Conservation (phyloP, 2,329 filamentous ascomycete genomes). For the Diaporthe citri region DNA sequence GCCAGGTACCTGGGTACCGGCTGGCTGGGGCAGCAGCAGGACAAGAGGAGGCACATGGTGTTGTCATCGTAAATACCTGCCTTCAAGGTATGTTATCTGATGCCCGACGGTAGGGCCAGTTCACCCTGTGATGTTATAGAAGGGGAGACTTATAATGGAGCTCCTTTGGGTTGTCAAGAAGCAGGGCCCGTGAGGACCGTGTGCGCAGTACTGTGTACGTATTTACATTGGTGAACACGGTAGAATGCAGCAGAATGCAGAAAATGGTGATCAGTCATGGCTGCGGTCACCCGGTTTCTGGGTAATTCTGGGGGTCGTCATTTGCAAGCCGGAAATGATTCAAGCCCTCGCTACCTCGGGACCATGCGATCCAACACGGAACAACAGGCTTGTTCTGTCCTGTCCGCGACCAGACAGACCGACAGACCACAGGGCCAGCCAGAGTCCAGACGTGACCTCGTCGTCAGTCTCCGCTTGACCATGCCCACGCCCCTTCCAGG, state of each 20-base stretch:
- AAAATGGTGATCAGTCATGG: constrained; percentile 24
- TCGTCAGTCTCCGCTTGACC: neutral
- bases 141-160: neutral
- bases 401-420: neutral
- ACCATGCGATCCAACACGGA: constrained; percentile 1
- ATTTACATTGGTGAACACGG: neutral
- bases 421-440: constrained; percentile 21
- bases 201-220: neutral
- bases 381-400: neutral
- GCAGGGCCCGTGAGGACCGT: neutral
- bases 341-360: neutral
- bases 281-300: constrained; percentile 24
- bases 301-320: constrained; percentile 12
- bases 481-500: neutral
- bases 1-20: neutral
- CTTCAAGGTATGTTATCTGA: neutral
- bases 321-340: constrained; percentile 26
- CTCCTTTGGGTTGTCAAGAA: too few relatives aligned
- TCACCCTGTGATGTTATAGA: neutral
- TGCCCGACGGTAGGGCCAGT: neutral
- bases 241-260: neutral
- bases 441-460: constrained; percentile 8
- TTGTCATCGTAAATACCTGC: neutral
- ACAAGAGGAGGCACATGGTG: neutral
- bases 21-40: neutral